A percentile compares a stretch with the other conserved stretches of the same genome.
phyloP scores from a whole-genome alignment of 805 yeast genomes.

The Candida palmyrensis region DNA sequence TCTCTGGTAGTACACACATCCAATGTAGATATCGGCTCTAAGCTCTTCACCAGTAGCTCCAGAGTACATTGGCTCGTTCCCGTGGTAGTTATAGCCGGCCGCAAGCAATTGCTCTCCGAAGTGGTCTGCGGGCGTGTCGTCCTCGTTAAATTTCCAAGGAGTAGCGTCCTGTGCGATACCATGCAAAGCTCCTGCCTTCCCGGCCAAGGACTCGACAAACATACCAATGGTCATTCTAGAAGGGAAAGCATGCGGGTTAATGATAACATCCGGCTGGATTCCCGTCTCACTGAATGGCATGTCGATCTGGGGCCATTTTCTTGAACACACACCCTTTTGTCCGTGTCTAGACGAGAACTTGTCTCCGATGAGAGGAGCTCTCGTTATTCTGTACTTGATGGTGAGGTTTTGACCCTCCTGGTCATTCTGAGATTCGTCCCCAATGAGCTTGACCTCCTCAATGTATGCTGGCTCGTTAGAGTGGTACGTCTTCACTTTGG shows the following conservation, averaged over 20 bases:
- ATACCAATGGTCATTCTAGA: conserved; percentile 99
- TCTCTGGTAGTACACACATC: conserved; percentile 96
- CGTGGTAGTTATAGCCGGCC: conserved; percentile 96
- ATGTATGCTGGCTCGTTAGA: conserved; percentile 92
- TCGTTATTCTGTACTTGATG: conserved; percentile 83
- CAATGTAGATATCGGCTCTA: conserved; percentile 92
- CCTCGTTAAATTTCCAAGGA: conserved; percentile 90
- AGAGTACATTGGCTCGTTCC: conserved; percentile 98
- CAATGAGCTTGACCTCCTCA: conserved; percentile 89
- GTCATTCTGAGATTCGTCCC: conserved; percentile 66
- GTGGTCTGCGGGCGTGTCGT: conserved; percentile 94
- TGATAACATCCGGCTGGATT: conserved; percentile 95
- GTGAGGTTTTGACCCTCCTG: conserved; percentile 80
- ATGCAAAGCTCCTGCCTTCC: conserved; percentile 96
- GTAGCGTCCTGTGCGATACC: conserved; percentile 97
- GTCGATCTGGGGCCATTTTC: conserved; percentile 96
- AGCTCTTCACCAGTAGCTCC: conserved; percentile 98
- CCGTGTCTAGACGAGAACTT: conserved; percentile 98
- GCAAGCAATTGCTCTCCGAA: conserved; percentile 86
- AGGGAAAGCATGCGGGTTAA: conserved; percentile 99
- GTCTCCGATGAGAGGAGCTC: conserved; percentile 95
- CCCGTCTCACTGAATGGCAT: conserved; percentile 97
- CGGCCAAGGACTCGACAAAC: conserved; percentile 98
- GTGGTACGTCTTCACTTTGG: conserved; percentile 89
- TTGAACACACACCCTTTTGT: conserved; percentile 96